phyloP scores from a whole-genome alignment of 2,329 filamentous ascomycete genomes.

The Fusarium xyrophilum region DNA sequence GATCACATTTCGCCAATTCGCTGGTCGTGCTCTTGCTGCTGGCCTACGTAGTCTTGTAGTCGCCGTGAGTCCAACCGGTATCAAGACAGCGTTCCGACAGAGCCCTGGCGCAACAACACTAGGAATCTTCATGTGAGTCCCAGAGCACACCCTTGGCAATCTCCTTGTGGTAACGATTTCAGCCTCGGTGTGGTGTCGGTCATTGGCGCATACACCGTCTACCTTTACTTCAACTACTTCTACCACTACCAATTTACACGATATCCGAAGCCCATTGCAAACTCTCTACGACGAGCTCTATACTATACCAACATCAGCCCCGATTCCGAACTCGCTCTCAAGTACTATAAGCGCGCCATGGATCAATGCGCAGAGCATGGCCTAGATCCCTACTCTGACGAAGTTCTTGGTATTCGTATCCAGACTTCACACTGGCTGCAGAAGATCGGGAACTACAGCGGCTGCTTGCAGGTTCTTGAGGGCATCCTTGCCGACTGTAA shows the following conservation, averaged over 20 bases:
- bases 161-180: not conserved
- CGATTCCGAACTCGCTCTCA: constrained; percentile 77
- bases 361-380: constrained; percentile 73
- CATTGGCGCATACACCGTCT: constrained; percentile 44
- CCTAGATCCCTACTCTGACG: constrained; percentile 89
- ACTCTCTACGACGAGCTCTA: constrained; percentile 80
- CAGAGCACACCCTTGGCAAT: not conserved
- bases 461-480: constrained; percentile 79
- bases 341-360: constrained; percentile 83
- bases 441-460: constrained; percentile 71
- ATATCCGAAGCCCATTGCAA: constrained; percentile 74
- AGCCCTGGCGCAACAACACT: constrained; percentile 43
- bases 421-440: constrained; percentile 82
- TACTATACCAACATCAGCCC: constrained; percentile 83
- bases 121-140: constrained; percentile 44
- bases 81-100: constrained; percentile 46
- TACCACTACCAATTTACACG: constrained; percentile 62
- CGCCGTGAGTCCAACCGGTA: constrained; percentile 47
- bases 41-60: constrained; percentile 47
- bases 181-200: constrained; percentile 44
- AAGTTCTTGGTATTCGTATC: constrained; percentile 88
- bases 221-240: constrained; percentile 62
- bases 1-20: constrained; percentile 45
- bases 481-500: constrained; percentile 74
- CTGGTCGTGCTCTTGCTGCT: constrained; percentile 43